These are phyloP conservation scores for Termitomyces sp. DNA, from an alignment of 768 basidiomycete species.

Conservation along the genomic window DNA sequence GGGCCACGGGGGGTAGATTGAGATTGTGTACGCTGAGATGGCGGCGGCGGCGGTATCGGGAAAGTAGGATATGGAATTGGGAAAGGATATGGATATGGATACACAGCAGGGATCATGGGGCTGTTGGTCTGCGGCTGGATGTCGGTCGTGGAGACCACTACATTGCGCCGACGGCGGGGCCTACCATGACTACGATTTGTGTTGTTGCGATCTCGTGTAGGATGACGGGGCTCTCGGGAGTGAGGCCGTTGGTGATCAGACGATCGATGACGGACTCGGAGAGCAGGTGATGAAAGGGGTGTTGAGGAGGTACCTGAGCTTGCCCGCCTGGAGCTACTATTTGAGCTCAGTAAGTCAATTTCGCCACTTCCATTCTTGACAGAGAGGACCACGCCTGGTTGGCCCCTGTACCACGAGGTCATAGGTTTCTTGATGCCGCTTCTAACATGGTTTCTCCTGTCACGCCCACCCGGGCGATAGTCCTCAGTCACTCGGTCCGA, in stretches of 20 bases:
- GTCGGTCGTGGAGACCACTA: slow-evolving; percentile 8
- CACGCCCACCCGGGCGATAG: slow-evolving; percentile 32
- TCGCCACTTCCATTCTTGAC: slow-evolving; percentile 19
- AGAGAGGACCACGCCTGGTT: slow-evolving; percentile 17
- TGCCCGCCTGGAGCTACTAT: slow-evolving; percentile 17
- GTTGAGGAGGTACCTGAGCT: slow-evolving; percentile 16
- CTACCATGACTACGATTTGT: slow-evolving; percentile 8
- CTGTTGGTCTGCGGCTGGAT: slow-evolving; percentile 8
- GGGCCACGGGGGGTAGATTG: slow-evolving; percentile 16
- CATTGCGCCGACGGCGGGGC: slow-evolving; percentile 11
- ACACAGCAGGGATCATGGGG: slow-evolving; percentile 23
- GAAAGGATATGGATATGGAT: slow-evolving; percentile 26
- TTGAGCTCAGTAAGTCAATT: slow-evolving; percentile 27
- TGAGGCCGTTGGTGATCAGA: slow-evolving; percentile 17
- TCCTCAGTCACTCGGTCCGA: slow-evolving; percentile 37
- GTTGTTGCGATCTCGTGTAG: neutral
- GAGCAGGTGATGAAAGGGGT: slow-evolving; percentile 11
- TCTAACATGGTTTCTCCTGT: slow-evolving; percentile 9
- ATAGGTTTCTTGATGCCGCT: slow-evolving; percentile 20
- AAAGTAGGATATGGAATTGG: slow-evolving; percentile 20
- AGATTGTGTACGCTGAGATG: slow-evolving; percentile 7
- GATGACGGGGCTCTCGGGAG: slow-evolving; percentile 8
- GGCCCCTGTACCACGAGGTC: slow-evolving; percentile 28
- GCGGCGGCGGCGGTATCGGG: neutral
- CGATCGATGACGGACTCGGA: slow-evolving; percentile 5